Base-by-base conservation (phyloP, 2,329 filamentous ascomycete species). In the Xylaria sp. region DNA sequence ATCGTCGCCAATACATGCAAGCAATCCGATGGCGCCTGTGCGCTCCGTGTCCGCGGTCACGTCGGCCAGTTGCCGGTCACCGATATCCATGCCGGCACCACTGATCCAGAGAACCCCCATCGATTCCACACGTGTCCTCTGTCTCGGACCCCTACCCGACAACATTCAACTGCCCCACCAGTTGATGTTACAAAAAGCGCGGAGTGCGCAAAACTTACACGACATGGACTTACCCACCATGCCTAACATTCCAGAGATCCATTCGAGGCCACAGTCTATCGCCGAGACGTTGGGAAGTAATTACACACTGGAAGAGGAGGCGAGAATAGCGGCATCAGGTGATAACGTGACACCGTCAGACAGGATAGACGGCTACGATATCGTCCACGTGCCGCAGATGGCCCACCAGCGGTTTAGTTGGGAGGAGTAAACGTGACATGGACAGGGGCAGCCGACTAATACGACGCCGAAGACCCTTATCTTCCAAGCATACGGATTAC, bases 231-330 rank as follows among this genome's bases (percentile, higher is more conserved):
- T 66, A 13, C 54, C 69, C 1, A 65, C 63, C 8, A 64, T 69
- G 55, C 66, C 71, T 30, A 67, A 64, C 13, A 70, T 71, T 30
- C 65, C 65, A 1, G 63, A 54, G 19, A 65, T 66, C 18, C 65
- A 66, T 42, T 69, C 66, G 2, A 66, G 71, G 47, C 70, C 61
- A 50, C 65, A 57, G 59, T 73, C 59, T 52, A 71, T 62, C 6
- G 72, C 71, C 37, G 76, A 78, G 59, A 84, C 80, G 2, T 68
- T 84, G 6, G 81, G 82, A 18, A 84, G 82, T 68, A 83, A 84
- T 59, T 85, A 77, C 64, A 85, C 82, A 0, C 77, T 82, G 8
- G 79, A 84, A 23, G 80, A 85, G 62, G 78, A 80, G 60, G 67
- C 69, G n/a, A 69, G 65, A 18, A 68, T 64, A 16, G 64, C 53